Conservation (phyloP, 2,329 filamentous ascomycete genomes). For the Claviceps citrina region DNA sequence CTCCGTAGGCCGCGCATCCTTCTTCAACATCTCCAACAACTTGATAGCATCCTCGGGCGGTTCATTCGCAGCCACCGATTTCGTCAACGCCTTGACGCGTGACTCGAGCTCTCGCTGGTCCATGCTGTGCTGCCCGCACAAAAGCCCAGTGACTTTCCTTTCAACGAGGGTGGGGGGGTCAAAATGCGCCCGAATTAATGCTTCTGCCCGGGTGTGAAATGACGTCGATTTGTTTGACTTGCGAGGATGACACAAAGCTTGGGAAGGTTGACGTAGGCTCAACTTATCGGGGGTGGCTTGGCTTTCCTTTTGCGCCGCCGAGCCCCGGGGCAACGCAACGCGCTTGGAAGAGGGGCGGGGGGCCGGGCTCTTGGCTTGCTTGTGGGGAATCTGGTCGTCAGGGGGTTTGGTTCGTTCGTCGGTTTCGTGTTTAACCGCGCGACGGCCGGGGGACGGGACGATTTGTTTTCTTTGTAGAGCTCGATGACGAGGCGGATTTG, state of each 20-base stretch:
- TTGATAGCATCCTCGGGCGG: constrained; percentile 55
- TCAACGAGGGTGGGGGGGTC: too few relatives aligned
- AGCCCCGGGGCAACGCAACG: too few relatives aligned
- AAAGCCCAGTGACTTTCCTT: too few relatives aligned
- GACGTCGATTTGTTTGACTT: too few relatives aligned
- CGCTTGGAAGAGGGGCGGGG: background rate
- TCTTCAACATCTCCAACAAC: constrained; percentile 64
- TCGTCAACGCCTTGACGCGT: constrained; percentile 63
- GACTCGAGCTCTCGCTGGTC: constrained; percentile 68
- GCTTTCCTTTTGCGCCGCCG: too few relatives aligned
- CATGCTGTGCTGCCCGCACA: constrained; percentile 37
- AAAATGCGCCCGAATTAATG: too few relatives aligned
- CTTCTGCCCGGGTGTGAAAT: too few relatives aligned
- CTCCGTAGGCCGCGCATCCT: constrained; percentile 70
- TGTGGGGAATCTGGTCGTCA: background rate
- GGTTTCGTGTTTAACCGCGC: background rate
- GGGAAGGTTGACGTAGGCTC: too few relatives aligned
- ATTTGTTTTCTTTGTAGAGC: background rate
- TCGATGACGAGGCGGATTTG: background rate
- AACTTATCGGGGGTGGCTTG: too few relatives aligned
- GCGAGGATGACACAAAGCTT: too few relatives aligned
- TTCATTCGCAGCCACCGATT: constrained; percentile 62
- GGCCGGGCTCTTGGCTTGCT: too few relatives aligned
- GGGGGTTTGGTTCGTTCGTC: too few relatives aligned
- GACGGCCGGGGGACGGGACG: background rate